Evolutionary conservation across 192 early-diverging fungal genomes (phyloP).

Genomic region (Lobosporangium transversale): DNA sequence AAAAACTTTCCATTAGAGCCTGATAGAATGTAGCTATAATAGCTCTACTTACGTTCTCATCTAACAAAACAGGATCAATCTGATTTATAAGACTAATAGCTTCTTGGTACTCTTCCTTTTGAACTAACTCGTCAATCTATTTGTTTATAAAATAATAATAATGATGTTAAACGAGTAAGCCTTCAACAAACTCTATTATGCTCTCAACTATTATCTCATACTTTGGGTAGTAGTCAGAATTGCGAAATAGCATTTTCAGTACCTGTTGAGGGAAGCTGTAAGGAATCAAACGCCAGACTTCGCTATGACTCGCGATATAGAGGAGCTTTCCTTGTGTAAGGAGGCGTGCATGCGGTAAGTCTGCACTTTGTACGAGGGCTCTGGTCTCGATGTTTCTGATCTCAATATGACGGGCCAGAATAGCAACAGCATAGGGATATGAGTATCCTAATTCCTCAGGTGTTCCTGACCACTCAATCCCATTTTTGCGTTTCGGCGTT

Average conservation of each 20-base stretch:
- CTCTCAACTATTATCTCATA: too few relatives aligned
- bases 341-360: slow-evolving; percentile 71
- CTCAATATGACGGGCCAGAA: slow-evolving; percentile 76
- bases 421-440: slow-evolving; percentile 77
- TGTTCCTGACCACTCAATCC: slow-evolving; percentile 69
- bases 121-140: slow-evolving; percentile 79
- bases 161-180: neutral
- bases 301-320: slow-evolving; percentile 71
- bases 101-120: slow-evolving; percentile 75
- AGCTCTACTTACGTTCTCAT: slow-evolving; percentile 62
- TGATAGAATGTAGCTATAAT: too few relatives aligned
- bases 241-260: too few relatives aligned
- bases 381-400: slow-evolving; percentile 88
- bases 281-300: slow-evolving; percentile 79
- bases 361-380: slow-evolving; percentile 83
- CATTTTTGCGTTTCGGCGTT: slow-evolving; percentile 64
- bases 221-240: too few relatives aligned
- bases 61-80: slow-evolving; percentile 75
- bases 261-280: slow-evolving; percentile 65
- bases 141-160: slow-evolving; percentile 35
- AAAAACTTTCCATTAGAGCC: too few relatives aligned
- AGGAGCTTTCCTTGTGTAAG: slow-evolving; percentile 79
- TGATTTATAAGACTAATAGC: slow-evolving; percentile 80
- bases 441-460: slow-evolving; percentile 73
- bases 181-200: neutral